phyloP scores from a whole-genome alignment of 169 alveolate genomes.

The Plasmodium sp. region DNA sequence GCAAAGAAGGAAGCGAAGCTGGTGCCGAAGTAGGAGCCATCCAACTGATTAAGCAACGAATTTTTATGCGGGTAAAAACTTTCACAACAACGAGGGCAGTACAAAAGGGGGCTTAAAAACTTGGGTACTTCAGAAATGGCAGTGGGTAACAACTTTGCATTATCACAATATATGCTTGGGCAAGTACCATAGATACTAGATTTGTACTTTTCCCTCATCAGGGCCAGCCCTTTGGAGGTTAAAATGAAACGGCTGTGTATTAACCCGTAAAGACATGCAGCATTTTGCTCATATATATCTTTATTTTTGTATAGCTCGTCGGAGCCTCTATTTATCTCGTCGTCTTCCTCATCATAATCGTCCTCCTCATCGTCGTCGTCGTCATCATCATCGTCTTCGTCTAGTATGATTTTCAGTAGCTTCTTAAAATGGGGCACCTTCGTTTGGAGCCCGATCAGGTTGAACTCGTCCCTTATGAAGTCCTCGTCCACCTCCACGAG shows the following conservation, averaged over 20 bases:
- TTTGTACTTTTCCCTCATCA: slow-evolving; percentile 91
- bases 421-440: slow-evolving; percentile 89
- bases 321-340: slow-evolving; percentile 76
- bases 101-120: slow-evolving; percentile 91
- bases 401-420: slow-evolving; percentile 91
- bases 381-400: slow-evolving; percentile 87
- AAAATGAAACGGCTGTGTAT: slow-evolving; percentile 92
- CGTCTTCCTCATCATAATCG: slow-evolving; percentile 78
- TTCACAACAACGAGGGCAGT: slow-evolving; percentile 93
- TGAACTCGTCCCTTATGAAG: slow-evolving; percentile 94
- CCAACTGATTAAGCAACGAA: slow-evolving; percentile 85
- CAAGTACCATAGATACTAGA: slow-evolving; percentile 90
- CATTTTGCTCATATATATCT: slow-evolving; percentile 87
- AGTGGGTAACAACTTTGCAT: slow-evolving; percentile 90
- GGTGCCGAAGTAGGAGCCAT: slow-evolving; percentile 95
- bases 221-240: slow-evolving; percentile 92
- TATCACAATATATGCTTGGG: slow-evolving; percentile 91
- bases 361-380: slow-evolving; percentile 87
- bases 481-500: slow-evolving; percentile 95
- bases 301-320: slow-evolving; percentile 79
- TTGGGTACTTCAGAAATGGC: slow-evolving; percentile 92
- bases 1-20: slow-evolving; percentile 91
- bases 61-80: slow-evolving; percentile 87
- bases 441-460: slow-evolving; percentile 89
- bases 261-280: slow-evolving; percentile 92